phyloP scores from a whole-genome alignment of 805 yeast genomes.

The Saccharomyces cerevisiae region DNA sequence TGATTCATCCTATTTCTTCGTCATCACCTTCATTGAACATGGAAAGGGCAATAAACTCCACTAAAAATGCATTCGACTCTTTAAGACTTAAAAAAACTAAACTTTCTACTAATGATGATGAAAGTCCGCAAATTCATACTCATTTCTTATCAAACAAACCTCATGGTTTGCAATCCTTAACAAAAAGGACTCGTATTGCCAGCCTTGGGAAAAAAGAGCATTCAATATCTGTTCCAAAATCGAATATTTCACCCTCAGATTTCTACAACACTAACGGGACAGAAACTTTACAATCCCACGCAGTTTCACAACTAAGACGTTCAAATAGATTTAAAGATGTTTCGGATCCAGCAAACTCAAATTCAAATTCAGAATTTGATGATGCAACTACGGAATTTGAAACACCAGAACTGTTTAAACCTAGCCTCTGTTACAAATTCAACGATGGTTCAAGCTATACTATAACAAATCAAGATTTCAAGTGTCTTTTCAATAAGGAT shows the following conservation, averaged over 20 bases:
- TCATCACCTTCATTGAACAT: neutral
- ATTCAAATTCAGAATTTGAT: neutral
- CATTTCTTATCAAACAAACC: neutral
- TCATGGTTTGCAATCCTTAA: neutral
- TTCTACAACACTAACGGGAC: neutral
- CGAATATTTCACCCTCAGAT: neutral
- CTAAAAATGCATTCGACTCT: neutral
- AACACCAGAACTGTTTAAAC: slow-evolving; percentile 28
- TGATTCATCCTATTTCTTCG: neutral
- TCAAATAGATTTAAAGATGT: slow-evolving; percentile 7
- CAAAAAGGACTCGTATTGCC: neutral
- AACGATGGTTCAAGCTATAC: slow-evolving; percentile 46
- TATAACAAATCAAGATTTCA: slow-evolving; percentile 63
- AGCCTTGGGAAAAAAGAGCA: neutral
- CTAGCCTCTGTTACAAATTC: slow-evolving; percentile 44
- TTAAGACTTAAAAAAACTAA: neutral
- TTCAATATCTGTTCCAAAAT: neutral
- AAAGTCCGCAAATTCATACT: neutral
- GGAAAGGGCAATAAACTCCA: neutral
- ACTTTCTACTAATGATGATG: neutral
- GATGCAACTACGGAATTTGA: slow-evolving; percentile 12
- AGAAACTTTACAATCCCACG: neutral
- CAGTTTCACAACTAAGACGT: slow-evolving; percentile 3
- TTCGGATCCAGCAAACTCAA: slow-evolving; percentile 1
- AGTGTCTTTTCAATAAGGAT: slow-evolving; percentile 66